These are phyloP conservation scores for Penicillium thymicola DNA, from an alignment of 2,329 filamentous ascomycete species.

Conservation along the genomic window DNA sequence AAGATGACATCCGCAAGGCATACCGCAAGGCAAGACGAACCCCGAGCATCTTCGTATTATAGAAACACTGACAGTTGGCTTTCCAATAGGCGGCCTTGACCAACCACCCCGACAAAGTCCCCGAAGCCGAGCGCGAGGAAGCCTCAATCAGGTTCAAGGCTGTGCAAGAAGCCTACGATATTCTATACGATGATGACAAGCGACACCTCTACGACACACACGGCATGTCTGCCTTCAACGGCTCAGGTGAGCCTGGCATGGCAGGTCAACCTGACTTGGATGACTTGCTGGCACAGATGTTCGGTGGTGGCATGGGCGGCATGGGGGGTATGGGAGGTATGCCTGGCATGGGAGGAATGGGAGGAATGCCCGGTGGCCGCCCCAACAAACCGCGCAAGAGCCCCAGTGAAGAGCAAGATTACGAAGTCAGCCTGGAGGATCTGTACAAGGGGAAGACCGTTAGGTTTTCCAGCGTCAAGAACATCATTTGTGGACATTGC, in stretches of 20 bases:
- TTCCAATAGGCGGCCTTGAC: constrained; percentile 69
- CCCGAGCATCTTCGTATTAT: background rate
- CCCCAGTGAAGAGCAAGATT: constrained; percentile 81
- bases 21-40: constrained; percentile 74
- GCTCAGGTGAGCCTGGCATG: constrained; percentile 62
- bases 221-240: constrained; percentile 94
- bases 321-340: constrained; percentile 55
- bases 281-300: constrained; percentile 92
- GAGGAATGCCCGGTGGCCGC: constrained; percentile 33
- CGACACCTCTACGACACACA: constrained; percentile 87
- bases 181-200: constrained; percentile 93
- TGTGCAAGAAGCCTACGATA: constrained; percentile 93
- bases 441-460: constrained; percentile 98
- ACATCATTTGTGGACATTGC: constrained; percentile 81
- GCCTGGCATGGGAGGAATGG: constrained; percentile 39
- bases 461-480: constrained; percentile 93
- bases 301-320: constrained; percentile 59
- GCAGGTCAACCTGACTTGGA: constrained; percentile 71
- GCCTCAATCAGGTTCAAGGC: constrained; percentile 92
- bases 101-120: constrained; percentile 93
- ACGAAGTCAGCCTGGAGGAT: constrained; percentile 88
- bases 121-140: constrained; percentile 76
- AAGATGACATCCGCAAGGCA: constrained; percentile 87
- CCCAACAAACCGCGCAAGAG: constrained; percentile 58
- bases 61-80: constrained; percentile 5